A percentile compares a stretch with the other conserved stretches of the same genome.
These are phyloP conservation scores for Fremontodendron californicum DNA, from an alignment of 345 rosid species.

Conservation along the genomic window DNA sequence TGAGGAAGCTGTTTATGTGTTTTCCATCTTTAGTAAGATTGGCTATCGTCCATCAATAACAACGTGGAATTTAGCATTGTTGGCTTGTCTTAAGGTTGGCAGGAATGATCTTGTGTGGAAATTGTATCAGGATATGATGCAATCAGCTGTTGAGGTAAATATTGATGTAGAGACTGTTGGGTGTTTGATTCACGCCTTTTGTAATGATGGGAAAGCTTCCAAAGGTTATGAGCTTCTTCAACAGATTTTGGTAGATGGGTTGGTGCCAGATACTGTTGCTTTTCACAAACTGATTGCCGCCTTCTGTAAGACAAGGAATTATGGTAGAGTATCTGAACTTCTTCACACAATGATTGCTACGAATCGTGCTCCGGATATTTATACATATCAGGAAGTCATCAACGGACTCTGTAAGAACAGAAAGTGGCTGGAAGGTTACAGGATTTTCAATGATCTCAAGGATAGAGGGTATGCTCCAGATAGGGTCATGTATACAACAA, in stretches of 20 bases:
- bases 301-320: constrained; percentile 28
- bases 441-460: constrained; percentile 45
- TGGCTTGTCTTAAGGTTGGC: constrained; percentile 33
- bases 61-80: constrained; percentile 54
- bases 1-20: constrained; percentile 43
- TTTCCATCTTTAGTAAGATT: constrained; percentile 26
- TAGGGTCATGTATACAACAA: constrained; percentile 38
- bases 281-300: constrained; percentile 38
- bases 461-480: constrained; percentile 48
- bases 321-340: constrained; percentile 40
- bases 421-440: constrained; percentile 32
- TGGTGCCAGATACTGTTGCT: constrained; percentile 27
- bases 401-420: constrained; percentile 43
- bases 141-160: constrained; percentile 27
- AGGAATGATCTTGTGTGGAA: constrained; percentile 48
- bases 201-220: constrained; percentile 29
- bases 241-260: constrained; percentile 41
- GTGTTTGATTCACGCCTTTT: constrained; percentile 44
- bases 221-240: constrained; percentile 48
- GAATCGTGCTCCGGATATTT: constrained; percentile 31
- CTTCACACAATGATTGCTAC: constrained; percentile 47
- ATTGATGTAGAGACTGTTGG: constrained; percentile 34
- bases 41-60: constrained; percentile 26
- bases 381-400: constrained; percentile 45
- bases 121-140: constrained; percentile 43